Base-by-base conservation (phyloP, 108 stramenopile species). In the Nitzschia sp. region DNA sequence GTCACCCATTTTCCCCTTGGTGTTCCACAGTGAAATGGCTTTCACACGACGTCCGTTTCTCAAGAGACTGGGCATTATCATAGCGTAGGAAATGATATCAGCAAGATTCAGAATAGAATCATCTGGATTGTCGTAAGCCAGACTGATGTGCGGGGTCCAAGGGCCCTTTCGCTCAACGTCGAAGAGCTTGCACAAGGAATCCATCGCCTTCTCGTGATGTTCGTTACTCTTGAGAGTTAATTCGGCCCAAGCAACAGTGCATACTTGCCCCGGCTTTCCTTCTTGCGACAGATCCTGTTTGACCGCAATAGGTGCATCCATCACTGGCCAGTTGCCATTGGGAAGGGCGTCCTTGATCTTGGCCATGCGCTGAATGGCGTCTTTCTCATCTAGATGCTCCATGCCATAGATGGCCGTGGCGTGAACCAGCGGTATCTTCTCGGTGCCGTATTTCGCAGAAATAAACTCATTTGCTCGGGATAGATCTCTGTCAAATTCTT, bases 51-150 rank as follows among this genome's bases (percentile, higher is more conserved):
- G 72, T 25, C 60, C 62, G 8, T 60, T 54, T 22, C 48, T 16
- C 72, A 81, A 67, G 27, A 81, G 63, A 27, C 68, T 72, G 26
- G 80, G 80, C 38, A 74, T 53, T 29, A 61, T 28, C 28, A 58
- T 57, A 9, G 48, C 76, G 58, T 75, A 72, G 58, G 69, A 32
- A 13, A 81, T 58, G 0, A 77, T 76, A 71, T 81, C 75, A 25
- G 63, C 53, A 34, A 76, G 41, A 55, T 68, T 78, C 64, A 81
- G 47, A 48, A 57, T 28, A 38, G 68, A 69, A 25, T 69, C 58
- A 28, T 78, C 77, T 0, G 80, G 80, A 61, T 81, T 81, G 50
- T 81, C 80, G 34, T 81, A 81, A 1, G 77, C 80, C 11, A 81
- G 57, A 63, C 61, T 63, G 45, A 74, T 81, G 32, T 81, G 80